Evolutionary conservation across 208 protist species (phyloP).

Genomic region (Histomonas meleagridis): DNA sequence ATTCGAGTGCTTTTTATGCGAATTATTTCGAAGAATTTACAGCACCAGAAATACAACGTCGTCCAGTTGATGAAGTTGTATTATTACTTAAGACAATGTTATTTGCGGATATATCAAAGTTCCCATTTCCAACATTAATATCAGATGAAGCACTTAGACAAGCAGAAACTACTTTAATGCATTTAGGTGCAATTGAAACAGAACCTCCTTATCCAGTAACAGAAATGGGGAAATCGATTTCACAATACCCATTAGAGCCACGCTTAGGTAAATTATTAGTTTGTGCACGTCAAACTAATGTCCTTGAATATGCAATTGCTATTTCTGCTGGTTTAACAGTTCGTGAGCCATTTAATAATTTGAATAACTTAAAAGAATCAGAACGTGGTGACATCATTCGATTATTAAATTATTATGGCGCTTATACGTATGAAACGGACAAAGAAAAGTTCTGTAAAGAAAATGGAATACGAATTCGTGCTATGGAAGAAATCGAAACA

Average conservation of each 20-base stretch:
- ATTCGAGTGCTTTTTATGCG: slow-evolving; percentile 60
- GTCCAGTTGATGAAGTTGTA: slow-evolving; percentile 63
- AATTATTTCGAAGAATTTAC: slow-evolving; percentile 49
- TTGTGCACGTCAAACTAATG: background rate
- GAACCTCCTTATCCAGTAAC: background rate
- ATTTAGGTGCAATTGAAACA: slow-evolving; percentile 35
- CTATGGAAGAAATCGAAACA: slow-evolving; percentile 13
- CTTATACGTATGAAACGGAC: background rate
- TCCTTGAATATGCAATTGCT: background rate
- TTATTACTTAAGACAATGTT: slow-evolving; percentile 69
- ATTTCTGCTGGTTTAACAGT: background rate
- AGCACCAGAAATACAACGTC: slow-evolving; percentile 59
- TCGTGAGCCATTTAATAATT: background rate
- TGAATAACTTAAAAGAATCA: background rate
- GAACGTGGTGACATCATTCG: background rate
- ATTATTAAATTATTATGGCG: background rate
- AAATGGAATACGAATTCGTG: background rate
- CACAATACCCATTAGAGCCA: background rate
- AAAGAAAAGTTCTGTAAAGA: background rate
- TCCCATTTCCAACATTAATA: slow-evolving; percentile 45
- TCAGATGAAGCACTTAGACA: slow-evolving; percentile 54
- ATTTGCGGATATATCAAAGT: slow-evolving; percentile 61
- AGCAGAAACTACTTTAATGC: background rate
- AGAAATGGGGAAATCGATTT: background rate
- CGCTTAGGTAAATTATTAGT: background rate